Evolutionary conservation across 2,329 filamentous ascomycete species (phyloP).

Genomic region (Alternaria viburni): DNA sequence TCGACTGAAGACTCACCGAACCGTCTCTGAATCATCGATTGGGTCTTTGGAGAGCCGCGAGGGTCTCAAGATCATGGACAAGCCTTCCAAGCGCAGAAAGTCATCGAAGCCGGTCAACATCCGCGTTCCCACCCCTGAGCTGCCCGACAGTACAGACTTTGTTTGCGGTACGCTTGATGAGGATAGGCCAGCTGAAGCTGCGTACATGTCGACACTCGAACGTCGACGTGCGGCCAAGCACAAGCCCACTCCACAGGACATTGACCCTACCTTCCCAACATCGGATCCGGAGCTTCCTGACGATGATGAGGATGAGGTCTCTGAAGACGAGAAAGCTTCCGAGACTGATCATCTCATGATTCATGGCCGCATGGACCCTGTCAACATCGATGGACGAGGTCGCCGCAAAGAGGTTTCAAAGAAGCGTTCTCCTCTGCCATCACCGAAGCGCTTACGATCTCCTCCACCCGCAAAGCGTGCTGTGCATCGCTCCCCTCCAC

Average conservation of each 20-base stretch:
- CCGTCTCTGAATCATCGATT: constrained; percentile 61
- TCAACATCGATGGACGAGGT: constrained; percentile 59
- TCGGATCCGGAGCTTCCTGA: constrained; percentile 88
- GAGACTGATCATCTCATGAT: constrained; percentile 71
- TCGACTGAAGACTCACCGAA: constrained; percentile 54
- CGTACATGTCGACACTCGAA: constrained; percentile 84
- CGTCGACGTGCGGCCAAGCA: constrained; percentile 82
- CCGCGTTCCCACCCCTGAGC: constrained; percentile 73
- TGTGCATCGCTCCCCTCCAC: constrained; percentile 45
- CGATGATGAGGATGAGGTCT: constrained; percentile 66
- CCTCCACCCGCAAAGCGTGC: constrained; percentile 51
- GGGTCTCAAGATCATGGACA: constrained; percentile 35
- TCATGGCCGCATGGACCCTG: constrained; percentile 73
- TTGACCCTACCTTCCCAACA: constrained; percentile 92
- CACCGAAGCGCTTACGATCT: constrained; percentile 68
- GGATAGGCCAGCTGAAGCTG: constrained; percentile 91
- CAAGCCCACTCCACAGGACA: constrained; percentile 83
- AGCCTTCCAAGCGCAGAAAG: constrained; percentile 49
- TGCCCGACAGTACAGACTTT: constrained; percentile 97
- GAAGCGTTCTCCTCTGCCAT: constrained; percentile 57
- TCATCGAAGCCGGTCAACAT: constrained; percentile 60
- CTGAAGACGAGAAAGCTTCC: constrained; percentile 44
- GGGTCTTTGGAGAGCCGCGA: constrained; percentile 56
- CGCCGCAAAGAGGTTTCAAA: constrained; percentile 39
- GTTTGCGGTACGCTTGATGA: constrained; percentile 98